phyloP scores from a whole-genome alignment of 352 stramenopile species.

The Pseudoperonospora humuli region DNA sequence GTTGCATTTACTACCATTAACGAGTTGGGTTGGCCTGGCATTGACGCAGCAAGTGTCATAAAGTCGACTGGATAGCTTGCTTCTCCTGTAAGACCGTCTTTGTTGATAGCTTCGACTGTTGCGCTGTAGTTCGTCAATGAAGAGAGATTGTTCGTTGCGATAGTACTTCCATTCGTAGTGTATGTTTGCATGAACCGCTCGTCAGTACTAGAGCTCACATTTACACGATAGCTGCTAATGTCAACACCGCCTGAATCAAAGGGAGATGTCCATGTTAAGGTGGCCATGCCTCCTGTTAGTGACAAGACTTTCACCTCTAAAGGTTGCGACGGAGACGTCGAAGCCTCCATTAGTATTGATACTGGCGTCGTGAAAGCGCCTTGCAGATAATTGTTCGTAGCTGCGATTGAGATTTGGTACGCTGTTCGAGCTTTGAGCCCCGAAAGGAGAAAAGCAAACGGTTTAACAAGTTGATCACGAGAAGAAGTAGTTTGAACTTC shows the following conservation, averaged over 20 bases:
- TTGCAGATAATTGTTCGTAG: slow-evolving; percentile 16
- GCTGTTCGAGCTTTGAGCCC: slow-evolving; percentile 20
- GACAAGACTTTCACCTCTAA: slow-evolving; percentile 15
- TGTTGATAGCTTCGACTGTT: slow-evolving; percentile 30
- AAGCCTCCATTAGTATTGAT: slow-evolving; percentile 13
- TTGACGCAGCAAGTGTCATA: slow-evolving; percentile 24
- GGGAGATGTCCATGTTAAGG: slow-evolving; percentile 34
- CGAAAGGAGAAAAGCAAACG: slow-evolving; percentile 11
- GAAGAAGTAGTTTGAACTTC: slow-evolving; percentile 7
- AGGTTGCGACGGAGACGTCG: slow-evolving; percentile 26
- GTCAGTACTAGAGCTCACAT: slow-evolving; percentile 3
- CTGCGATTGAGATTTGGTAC: slow-evolving; percentile 28
- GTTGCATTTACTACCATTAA: slow-evolving; percentile 22
- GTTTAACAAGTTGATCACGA: slow-evolving; percentile 12
- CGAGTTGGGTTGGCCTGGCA: slow-evolving; percentile 28
- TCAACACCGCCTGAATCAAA: slow-evolving; percentile 33
- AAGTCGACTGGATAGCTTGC: slow-evolving; percentile 11
- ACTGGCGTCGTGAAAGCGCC: slow-evolving; percentile 12
- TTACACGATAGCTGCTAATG: slow-evolving; percentile 29
- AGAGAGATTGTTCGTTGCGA: slow-evolving; percentile 22
- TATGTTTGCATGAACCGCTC: slow-evolving; percentile 1
- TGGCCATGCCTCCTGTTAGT: slow-evolving; percentile 34
- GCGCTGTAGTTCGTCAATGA: slow-evolving; percentile 27
- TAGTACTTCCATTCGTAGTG: not conserved
- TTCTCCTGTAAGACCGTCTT: slow-evolving; percentile 22